Percentiles rank a stretch among this genome's conserved stretches.
Conservation (phyloP, 2,329 filamentous ascomycete species). For the Hypoxylon sp. region DNA sequence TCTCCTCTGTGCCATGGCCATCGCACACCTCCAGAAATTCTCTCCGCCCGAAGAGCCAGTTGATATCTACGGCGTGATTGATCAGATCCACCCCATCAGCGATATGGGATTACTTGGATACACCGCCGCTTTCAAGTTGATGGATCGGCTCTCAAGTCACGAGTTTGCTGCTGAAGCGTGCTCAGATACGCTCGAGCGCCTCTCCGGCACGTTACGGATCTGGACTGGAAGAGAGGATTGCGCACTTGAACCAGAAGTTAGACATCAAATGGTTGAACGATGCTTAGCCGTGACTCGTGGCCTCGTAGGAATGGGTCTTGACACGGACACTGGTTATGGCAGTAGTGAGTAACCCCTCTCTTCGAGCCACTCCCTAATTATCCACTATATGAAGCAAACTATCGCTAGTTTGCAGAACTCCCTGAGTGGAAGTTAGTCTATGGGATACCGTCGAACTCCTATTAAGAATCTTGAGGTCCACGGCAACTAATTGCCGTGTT, state of each 20-base stretch:
- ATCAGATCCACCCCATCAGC: conserved; percentile 59
- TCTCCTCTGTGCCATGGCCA: conserved; percentile 72
- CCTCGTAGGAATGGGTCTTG: conserved; percentile 72
- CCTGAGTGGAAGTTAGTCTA: background rate
- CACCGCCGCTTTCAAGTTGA: conserved; percentile 71
- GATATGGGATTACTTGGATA: conserved; percentile 72
- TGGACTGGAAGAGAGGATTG: conserved; percentile 71
- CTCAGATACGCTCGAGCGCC: conserved; percentile 66
- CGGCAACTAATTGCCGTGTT: conserved; percentile 16
- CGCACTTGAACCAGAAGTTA: conserved; percentile 66
- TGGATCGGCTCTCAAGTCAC: conserved; percentile 67
- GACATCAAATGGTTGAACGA: conserved; percentile 68
- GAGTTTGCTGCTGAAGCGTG: conserved; percentile 64
- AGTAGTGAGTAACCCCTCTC: conserved; percentile 56
- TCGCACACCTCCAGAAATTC: conserved; percentile 69
- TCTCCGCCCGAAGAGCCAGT: conserved; percentile 61
- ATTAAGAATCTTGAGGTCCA: background rate
- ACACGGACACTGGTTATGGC: conserved; percentile 69
- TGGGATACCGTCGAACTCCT: background rate
- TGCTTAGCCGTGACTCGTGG: conserved; percentile 71
- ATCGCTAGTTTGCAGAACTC: background rate
- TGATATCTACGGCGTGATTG: conserved; percentile 65
- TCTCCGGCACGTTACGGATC: conserved; percentile 71
- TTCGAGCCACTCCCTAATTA: conserved; percentile 2
- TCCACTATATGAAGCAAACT: background rate